Evolutionary conservation across 176 grass and related monocot species (phyloP), one percentile per base, ranked within the genome.

Genomic region (Juncus effusus): DNA sequence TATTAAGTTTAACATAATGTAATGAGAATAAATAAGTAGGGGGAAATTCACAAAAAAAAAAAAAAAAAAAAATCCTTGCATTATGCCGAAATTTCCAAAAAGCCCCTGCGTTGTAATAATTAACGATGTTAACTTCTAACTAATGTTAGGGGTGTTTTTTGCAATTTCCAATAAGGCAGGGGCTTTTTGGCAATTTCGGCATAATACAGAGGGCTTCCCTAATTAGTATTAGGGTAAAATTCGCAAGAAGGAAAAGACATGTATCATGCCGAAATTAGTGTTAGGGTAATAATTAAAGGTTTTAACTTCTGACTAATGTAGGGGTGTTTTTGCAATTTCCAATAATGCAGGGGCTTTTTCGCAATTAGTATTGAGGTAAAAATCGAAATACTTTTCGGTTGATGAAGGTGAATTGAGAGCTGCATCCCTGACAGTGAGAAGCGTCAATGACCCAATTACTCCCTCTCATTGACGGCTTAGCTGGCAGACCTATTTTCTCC

Each of bases 361-460:
- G 10, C n/a, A 53, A 50, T 51, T 9, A 69, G 4, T 14, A 42
- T 12, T 8, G 41, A 11, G 42, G 47, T 67, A 15, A 12, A 51
- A 64, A 10, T 62, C 76, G 13, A 10, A 2, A 36, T 76, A 95
- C 90, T 83, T 95, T 95, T 54, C 86, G 69, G 64, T 77, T 95
- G 56, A 95, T 87, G 44, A 95, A 76, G 72, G 91, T 82, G 76
- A 95, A 90, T 13, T 87, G 86, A 51, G 58, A 85, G 51, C 81
- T 77, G 66, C 91, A 90, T 12, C 83, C 84, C 75, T 95, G 91
- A 42, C 91, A 95, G 60, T 95, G 81, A 53, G 91, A 87, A 40
- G 86, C 91, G 67, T 95, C 91, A 16, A 90, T 64, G 13, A 95
- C 91, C 91, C 86, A 95, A 28, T 35, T 76, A 0, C 83, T 78